Conservation (phyloP, 2,329 filamentous ascomycete species). For the Fusarium annulatum region DNA sequence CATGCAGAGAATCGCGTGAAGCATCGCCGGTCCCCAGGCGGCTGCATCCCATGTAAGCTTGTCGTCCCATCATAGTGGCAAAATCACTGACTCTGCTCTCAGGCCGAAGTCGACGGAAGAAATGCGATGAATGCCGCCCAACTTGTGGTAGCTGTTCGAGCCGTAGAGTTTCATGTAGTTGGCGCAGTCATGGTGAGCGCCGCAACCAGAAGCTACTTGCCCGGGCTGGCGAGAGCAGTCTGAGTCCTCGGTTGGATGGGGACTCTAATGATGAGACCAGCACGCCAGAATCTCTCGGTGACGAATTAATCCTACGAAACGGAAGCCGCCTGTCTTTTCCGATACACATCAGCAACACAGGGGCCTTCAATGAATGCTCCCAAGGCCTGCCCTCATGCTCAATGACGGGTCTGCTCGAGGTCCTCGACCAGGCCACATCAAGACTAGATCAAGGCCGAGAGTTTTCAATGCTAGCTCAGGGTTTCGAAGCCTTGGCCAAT, state of each 20-base stretch:
- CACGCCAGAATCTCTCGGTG: accelerated
- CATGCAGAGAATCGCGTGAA: not conserved
- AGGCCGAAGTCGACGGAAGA: not conserved
- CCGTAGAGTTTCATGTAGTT: not conserved
- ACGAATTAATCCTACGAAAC: not conserved
- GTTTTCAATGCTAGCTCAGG: not conserved
- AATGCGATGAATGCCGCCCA: not conserved
- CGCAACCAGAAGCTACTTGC: accelerated
- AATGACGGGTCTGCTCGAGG: not conserved
- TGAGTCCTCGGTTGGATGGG: not conserved
- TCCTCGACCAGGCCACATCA: not conserved
- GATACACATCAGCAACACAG: no score
- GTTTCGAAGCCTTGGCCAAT: accelerated
- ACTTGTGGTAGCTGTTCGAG: not conserved
- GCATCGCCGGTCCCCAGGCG: not conserved
- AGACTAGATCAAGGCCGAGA: not conserved
- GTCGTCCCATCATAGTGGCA: not conserved
- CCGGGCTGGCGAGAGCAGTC: accelerated
- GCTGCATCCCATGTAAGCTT: not conserved
- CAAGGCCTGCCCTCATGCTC: not conserved
- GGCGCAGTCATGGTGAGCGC: not conserved
- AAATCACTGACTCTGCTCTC: not conserved
- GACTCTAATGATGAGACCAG: not conserved
- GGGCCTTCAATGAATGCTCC: not conserved
- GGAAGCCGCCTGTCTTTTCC: not conserved